A percentile compares a stretch with the other conserved stretches of the same genome.
Evolutionary conservation across 177 flowering plant species (phyloP).

Genomic region (Telopea speciosissima): DNA sequence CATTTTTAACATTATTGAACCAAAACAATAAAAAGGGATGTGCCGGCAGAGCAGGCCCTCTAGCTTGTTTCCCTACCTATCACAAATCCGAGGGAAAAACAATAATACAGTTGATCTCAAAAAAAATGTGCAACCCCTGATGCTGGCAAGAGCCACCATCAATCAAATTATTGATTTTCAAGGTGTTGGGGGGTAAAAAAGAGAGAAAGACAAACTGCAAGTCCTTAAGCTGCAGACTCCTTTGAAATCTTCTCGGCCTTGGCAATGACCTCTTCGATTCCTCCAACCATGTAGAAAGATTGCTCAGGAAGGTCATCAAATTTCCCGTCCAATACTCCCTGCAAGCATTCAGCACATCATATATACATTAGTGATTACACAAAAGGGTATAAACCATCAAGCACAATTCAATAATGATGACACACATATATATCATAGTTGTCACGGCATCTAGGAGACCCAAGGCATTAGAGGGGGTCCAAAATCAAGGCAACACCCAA

Average conservation of each 20-base stretch:
- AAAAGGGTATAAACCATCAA: too few relatives aligned
- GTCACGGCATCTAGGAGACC: too few relatives aligned
- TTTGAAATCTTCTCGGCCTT: slow-evolving; percentile 94
- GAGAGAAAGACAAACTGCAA: neutral
- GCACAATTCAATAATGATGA: too few relatives aligned
- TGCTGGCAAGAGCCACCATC: slow-evolving; percentile 19
- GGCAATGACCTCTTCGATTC: slow-evolving; percentile 89
- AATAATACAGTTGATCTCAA: slow-evolving; percentile 23
- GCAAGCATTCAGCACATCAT: slow-evolving; percentile 10
- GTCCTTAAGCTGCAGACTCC: slow-evolving; percentile 59
- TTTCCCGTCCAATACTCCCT: slow-evolving; percentile 96
- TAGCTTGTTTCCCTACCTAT: slow-evolving; percentile 17
- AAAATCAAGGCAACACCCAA: too few relatives aligned
- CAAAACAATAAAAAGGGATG: slow-evolving; percentile 9
- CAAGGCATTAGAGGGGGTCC: too few relatives aligned
- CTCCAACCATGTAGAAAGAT: slow-evolving; percentile 97
- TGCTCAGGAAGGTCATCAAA: slow-evolving; percentile 93
- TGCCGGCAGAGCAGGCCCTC: slow-evolving; percentile 9
- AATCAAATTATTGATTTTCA: slow-evolving; percentile 19
- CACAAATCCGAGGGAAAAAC: slow-evolving; percentile 17
- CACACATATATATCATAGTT: too few relatives aligned
- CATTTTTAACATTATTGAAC: slow-evolving; percentile 16
- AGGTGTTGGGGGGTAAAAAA: neutral
- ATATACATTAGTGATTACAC: neutral
- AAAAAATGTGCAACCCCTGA: slow-evolving; percentile 23